Base-by-base conservation (phyloP, 768 basidiomycete species). In the Kwoniella dejecticola region DNA sequence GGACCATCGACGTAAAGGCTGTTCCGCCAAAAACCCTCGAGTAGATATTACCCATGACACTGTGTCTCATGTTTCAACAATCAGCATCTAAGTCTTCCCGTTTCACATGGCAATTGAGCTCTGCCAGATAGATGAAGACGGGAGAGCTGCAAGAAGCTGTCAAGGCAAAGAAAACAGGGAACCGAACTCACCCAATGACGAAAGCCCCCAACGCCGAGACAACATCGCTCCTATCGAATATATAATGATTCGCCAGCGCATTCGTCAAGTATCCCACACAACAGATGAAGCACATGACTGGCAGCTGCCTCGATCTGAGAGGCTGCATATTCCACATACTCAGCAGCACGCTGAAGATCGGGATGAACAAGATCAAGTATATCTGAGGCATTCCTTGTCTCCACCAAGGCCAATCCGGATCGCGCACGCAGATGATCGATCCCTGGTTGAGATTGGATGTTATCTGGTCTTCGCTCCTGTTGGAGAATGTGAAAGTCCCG, bases 1-100 rank as follows among this genome's bases (percentile, higher is more conserved):
- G 30, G 38, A 89, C 88, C 86, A 90, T 89, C 58, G 91, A 85
- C 17, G 90, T 88, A 70, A 91, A 91, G 0, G 89, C 87, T 86
- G 12, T 66, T 15, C 74, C 74, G 1, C 82, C 80, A 70, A 88
- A 87, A 76, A 90, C 83, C 36, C 87, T 84, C 2, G 86, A 88
- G 63, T 89, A 91, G 8, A 91, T 46, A 74, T 91, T 91, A 27
- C 90, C 84, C 49, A 90, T 81, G 57, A 91, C 80, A 10, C 62
- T 59, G 30, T 24, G 40, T 42, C 36, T 8, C 8, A 38, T 38
- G 36, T n/a, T n/a, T n/a, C n/a, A n/a, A n/a, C n/a, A n/a, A n/a
- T n/a, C n/a, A n/a, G n/a, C n/a, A n/a, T n/a, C n/a, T n/a, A n/a
- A n/a, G n/a, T n/a, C n/a, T n/a, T n/a, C n/a, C n/a, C n/a, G n/a